phyloP scores from a whole-genome alignment of 164 flowering plant species.

The Aristolochia californica region DNA sequence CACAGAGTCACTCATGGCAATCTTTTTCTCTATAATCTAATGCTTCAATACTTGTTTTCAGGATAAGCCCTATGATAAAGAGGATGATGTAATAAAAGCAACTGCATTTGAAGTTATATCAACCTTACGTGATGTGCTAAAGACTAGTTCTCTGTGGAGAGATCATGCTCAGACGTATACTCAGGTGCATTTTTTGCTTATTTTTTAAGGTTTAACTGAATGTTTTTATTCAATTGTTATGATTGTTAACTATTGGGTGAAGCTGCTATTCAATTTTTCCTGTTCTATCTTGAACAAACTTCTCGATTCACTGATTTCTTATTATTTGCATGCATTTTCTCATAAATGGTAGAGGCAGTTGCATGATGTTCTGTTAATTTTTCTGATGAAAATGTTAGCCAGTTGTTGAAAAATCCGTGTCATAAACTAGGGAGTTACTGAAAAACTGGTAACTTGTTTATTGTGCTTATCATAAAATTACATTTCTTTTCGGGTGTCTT shows the following conservation, averaged over 20 bases:
- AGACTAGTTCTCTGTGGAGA: constrained; percentile 87
- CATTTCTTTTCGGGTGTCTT: no score
- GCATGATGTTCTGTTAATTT: no score
- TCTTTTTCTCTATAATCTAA: neutral
- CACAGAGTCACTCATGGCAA: neutral
- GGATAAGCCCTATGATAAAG: constrained; percentile 83
- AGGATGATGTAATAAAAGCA: constrained; percentile 91
- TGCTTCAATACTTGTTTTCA: constrained; percentile 19
- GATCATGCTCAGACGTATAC: constrained; percentile 92
- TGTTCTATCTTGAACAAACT: neutral
- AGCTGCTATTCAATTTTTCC: neutral
- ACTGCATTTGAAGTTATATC: constrained; percentile 95
- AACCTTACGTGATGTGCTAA: constrained; percentile 79
- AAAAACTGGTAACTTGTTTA: no score
- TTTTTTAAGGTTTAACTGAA: neutral
- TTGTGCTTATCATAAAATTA: no score
- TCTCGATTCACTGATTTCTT: no score
- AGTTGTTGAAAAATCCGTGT: no score
- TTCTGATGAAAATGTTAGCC: no score
- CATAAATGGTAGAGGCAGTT: no score
- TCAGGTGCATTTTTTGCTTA: constrained; percentile 34
- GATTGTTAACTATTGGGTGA: no score
- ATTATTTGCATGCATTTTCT: no score
- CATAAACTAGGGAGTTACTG: no score
- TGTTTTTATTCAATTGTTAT: neutral